A percentile compares a stretch with the other conserved stretches of the same genome.
phyloP scores from a whole-genome alignment of 2,329 filamentous ascomycete species.

The Alternaria longipes region DNA sequence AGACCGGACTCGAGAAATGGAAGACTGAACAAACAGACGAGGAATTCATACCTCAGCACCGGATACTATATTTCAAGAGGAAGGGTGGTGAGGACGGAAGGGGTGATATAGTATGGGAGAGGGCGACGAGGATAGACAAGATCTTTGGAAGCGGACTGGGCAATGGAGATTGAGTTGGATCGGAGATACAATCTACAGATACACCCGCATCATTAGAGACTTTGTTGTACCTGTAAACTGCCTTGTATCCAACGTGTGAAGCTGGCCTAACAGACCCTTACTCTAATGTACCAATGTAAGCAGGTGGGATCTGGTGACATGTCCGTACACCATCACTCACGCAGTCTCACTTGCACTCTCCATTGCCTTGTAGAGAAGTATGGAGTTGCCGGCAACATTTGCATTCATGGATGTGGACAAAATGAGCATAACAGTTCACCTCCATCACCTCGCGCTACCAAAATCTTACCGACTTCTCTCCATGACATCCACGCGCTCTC shows the following conservation, averaged over 20 bases:
- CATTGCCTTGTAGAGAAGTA: not conserved
- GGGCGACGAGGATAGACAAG: conserved; percentile 57
- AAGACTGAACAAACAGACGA: conserved; percentile 64
- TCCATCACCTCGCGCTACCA: not conserved
- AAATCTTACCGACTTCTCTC: not conserved
- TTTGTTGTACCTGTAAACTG: not conserved
- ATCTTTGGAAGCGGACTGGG: conserved; percentile 57
- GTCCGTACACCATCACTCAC: not conserved
- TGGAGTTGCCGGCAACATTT: not conserved
- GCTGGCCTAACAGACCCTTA: not conserved
- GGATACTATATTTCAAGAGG: conserved; percentile 61
- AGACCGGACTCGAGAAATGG: conserved; percentile 61
- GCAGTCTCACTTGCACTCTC: not conserved
- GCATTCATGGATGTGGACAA: not conserved
- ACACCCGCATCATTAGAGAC: not conserved
- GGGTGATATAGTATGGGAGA: conserved; percentile 60
- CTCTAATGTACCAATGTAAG: not conserved
- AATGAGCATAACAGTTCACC: not conserved
- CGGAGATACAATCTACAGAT: not conserved
- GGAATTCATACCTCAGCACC: conserved; percentile 66
- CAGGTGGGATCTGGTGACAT: not conserved
- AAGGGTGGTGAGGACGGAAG: conserved; percentile 36
- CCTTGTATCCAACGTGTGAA: not conserved
- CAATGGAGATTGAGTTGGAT: conserved; percentile 8
- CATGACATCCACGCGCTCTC: not conserved